Percentiles rank a stretch among this genome's conserved stretches.
Conservation (phyloP, 2,329 filamentous ascomycete species). For the Xylariaceae sp. region DNA sequence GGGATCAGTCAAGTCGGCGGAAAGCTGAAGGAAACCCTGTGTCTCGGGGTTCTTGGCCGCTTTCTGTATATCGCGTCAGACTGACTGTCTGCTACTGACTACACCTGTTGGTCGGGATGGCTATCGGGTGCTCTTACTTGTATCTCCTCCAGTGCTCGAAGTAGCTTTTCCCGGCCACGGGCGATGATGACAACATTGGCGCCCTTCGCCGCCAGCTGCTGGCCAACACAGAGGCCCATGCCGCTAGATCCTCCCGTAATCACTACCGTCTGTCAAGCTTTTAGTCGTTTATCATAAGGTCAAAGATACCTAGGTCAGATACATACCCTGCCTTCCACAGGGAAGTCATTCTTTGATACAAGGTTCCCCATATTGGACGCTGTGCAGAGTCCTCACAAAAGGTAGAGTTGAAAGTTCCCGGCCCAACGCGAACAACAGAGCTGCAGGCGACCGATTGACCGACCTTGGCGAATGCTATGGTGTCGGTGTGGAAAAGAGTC, state of each 20-base stretch:
- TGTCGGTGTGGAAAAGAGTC: too few species aligned
- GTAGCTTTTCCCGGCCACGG: slow-evolving; percentile 54
- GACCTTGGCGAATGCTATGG: not conserved
- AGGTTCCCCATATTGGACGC: slow-evolving; percentile 27
- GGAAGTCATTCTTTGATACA: slow-evolving; percentile 48
- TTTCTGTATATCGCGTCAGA: slow-evolving; percentile 29
- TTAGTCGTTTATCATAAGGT: not conserved
- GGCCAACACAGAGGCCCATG: slow-evolving; percentile 58
- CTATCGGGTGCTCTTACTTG: slow-evolving; percentile 33
- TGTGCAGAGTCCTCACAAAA: not conserved
- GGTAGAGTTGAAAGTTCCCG: not conserved
- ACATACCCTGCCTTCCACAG: slow-evolving; percentile 54
- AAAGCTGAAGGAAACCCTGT: slow-evolving; percentile 60
- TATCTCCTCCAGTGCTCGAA: slow-evolving; percentile 50
- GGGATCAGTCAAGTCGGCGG: slow-evolving; percentile 56
- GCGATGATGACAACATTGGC: slow-evolving; percentile 65
- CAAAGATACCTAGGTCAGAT: not conserved
- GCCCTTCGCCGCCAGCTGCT: slow-evolving; percentile 58
- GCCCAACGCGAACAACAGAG: not conserved
- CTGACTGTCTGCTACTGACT: not conserved
- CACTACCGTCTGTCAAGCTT: slow-evolving; percentile 52
- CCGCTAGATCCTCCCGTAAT: slow-evolving; percentile 68
- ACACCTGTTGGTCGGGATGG: not conserved
- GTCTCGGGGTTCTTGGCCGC: slow-evolving; percentile 43
- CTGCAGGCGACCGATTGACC: not conserved